phyloP scores from a whole-genome alignment of 106 monocot species.

The Phalaenopsis equestris region DNA sequence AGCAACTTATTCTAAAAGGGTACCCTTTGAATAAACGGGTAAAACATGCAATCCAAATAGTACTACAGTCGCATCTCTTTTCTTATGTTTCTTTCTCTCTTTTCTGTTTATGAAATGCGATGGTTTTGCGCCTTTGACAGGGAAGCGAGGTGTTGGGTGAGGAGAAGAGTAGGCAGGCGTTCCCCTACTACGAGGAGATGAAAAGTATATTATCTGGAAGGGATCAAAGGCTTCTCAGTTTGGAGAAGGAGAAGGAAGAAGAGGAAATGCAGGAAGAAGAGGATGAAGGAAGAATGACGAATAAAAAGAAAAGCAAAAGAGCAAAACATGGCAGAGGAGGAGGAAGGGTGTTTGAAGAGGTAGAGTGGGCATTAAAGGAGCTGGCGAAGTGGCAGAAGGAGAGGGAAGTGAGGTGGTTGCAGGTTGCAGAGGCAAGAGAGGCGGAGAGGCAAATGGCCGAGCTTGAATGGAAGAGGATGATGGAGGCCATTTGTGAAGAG shows the following conservation, averaged over 20 bases:
- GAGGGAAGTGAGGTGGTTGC: conserved; percentile 45
- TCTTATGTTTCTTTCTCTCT: not conserved
- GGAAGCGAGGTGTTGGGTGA: conserved; percentile 43
- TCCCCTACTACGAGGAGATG: conserved; percentile 76
- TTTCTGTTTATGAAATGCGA: not conserved
- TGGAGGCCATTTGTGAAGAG: conserved; percentile 46
- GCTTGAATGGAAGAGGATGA: conserved; percentile 44
- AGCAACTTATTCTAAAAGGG: too few species aligned
- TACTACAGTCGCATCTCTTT: not conserved
- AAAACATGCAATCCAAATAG: too few species aligned
- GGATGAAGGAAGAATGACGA: not conserved
- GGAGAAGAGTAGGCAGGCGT: conserved; percentile 21
- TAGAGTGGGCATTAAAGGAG: conserved; percentile 42
- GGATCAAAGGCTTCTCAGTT: conserved; percentile 26
- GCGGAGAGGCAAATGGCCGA: conserved; percentile 47
- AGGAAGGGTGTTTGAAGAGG: conserved; percentile 9
- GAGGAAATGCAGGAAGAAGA: conserved; percentile 5
- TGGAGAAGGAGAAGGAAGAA: conserved; percentile 23
- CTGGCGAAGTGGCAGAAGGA: conserved; percentile 51
- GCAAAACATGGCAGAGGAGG: not conserved
- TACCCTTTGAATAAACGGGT: too few species aligned
- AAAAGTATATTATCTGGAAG: conserved; percentile 42
- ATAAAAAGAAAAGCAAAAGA: conserved; percentile 17
- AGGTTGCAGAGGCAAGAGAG: conserved; percentile 53
- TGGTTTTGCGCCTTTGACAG: conserved; percentile 12